These are phyloP conservation scores for Monosporascus sp. DNA, from an alignment of 2,329 filamentous ascomycete genomes.

Conservation along the genomic window DNA sequence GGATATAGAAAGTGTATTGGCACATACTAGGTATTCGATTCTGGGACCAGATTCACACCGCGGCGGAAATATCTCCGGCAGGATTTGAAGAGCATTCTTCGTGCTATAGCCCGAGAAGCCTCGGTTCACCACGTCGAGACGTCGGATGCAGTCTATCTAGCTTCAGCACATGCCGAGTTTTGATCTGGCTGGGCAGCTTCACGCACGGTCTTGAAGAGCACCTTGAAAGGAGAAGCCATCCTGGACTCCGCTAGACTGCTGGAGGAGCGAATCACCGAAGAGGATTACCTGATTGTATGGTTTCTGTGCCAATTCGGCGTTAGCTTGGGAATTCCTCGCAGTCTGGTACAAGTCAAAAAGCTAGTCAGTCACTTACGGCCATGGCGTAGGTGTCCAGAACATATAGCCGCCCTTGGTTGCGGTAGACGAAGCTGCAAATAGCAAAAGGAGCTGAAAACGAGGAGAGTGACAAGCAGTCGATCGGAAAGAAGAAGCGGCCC, in stretches of 20 bases:
- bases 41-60: conserved; percentile 51
- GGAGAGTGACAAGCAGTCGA: not conserved
- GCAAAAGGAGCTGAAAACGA: not conserved
- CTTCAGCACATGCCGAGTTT: conserved; percentile 5
- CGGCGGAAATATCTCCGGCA: conserved; percentile 68
- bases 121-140: conserved; percentile 81
- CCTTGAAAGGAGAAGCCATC: conserved; percentile 72
- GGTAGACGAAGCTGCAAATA: not conserved
- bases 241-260: conserved; percentile 56
- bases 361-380: not conserved
- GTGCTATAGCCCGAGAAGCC: conserved; percentile 87
- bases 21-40: conserved; percentile 62
- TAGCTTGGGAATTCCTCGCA: not conserved
- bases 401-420: not conserved
- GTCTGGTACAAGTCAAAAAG: not conserved
- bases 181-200: not conserved
- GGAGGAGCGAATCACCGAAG: conserved; percentile 85
- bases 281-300: conserved; percentile 73
- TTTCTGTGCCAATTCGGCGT: conserved; percentile 19
- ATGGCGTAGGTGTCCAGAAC: not conserved
- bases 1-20: not conserved
- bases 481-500: no score
- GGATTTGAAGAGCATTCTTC: conserved; percentile 62
- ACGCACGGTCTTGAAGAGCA: conserved; percentile 63
- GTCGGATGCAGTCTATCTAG: conserved; percentile 63